Percentiles rank a stretch among this genome's conserved stretches.
These are phyloP conservation scores for Globisporangium lucens DNA, from an alignment of 352 stramenopile genomes.

Conservation along the genomic window DNA sequence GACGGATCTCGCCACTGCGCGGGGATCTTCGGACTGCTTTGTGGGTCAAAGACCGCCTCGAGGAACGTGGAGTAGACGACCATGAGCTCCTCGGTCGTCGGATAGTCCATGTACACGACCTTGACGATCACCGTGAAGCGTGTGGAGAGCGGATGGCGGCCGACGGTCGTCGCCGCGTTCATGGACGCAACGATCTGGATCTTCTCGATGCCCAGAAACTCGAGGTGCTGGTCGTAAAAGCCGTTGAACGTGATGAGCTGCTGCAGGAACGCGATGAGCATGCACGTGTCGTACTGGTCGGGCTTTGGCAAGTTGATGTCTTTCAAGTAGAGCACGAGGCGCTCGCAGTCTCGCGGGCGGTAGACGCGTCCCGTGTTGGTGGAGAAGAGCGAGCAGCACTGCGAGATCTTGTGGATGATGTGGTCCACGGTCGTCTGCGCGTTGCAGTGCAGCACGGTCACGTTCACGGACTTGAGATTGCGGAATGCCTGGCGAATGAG, in stretches of 20 bases:
- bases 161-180: conserved; percentile 92
- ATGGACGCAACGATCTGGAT: conserved; percentile 95
- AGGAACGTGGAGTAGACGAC: conserved; percentile 91
- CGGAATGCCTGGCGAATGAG: conserved; percentile 90
- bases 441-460: conserved; percentile 93
- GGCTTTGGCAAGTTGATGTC: conserved; percentile 95
- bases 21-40: conserved; percentile 30
- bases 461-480: conserved; percentile 65
- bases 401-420: conserved; percentile 93
- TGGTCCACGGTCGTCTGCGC: conserved; percentile 92
- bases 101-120: conserved; percentile 93
- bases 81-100: conserved; percentile 84
- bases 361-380: conserved; percentile 91
- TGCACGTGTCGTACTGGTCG: conserved; percentile 95
- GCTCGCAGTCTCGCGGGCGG: conserved; percentile 88
- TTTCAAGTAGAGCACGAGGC: conserved; percentile 94
- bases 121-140: conserved; percentile 94
- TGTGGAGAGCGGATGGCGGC: conserved; percentile 88
- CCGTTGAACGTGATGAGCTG: conserved; percentile 94
- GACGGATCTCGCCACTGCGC: conserved; percentile 47
- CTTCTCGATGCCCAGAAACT: conserved; percentile 93
- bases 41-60: conserved; percentile 61
- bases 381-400: conserved; percentile 93
- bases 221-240: conserved; percentile 94
- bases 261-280: conserved; percentile 96